Evolutionary conservation across 2,329 filamentous ascomycete genomes (phyloP), one percentile per base, ranked within the genome.

Genomic region (Fusarium keratoplasticum): DNA sequence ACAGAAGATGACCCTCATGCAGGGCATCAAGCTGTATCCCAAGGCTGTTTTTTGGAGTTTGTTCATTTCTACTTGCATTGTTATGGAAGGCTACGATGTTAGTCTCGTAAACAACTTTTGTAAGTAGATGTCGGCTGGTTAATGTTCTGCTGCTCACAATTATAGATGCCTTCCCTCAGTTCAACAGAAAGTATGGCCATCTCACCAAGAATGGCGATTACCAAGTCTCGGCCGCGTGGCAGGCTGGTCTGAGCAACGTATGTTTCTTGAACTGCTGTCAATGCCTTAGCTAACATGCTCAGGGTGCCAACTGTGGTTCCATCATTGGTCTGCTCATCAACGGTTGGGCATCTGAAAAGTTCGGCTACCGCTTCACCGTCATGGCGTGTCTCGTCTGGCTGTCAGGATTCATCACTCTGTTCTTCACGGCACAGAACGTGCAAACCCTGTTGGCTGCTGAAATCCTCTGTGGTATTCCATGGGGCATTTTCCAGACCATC

Each of bases 401-500:
- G 5, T 61, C 66, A 0, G 75, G 13, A 13, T 76, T 73, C 50
- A 77, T 77, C 14, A 74, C 73, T 7, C 65, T 76, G 9, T 76
- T 76, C 64, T 76, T 76, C 35, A 77, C 66, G n/a, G 75, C 75
- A 0, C 66, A 69, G 16, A 77, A 77, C 13, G 66, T 77, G 10
- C 62, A 72, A 6, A 77, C 74, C 31, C 75, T 77, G 4, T 67
- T 77, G 25, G 73, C 66, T 1, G 75, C 73, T 10, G 73, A 77
- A 42, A 74, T 77, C 14, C 66, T 77, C 16, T 71, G 71, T 11
- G 75, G 75, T 27, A 52, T 77, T 1, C 75, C 75, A 0, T 76
- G 73, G 71, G 75, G 75, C 20, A 77, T 77, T 10, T 77, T 77
- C 50, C 75, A 77, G 25, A 77, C 74, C 22, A 76, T 76, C 54